These are phyloP conservation scores for Stenocarpella maydis DNA, from an alignment of 2,329 filamentous ascomycete genomes.

Conservation along the genomic window DNA sequence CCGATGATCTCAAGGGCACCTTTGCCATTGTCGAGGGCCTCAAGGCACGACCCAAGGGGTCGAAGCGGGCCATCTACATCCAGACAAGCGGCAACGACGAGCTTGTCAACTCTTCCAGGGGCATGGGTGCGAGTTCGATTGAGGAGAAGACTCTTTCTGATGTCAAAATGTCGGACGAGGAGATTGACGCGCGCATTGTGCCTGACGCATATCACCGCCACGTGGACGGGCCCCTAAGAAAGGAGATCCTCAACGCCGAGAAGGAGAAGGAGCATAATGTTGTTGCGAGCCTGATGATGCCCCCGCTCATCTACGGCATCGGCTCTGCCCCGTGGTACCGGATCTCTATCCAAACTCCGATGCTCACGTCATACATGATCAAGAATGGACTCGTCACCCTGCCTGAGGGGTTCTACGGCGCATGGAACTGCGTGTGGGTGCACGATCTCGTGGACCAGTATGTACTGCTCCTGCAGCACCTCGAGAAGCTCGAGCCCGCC, in stretches of 20 bases:
- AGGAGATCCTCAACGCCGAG: slow-evolving; percentile 29
- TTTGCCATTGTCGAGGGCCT: slow-evolving; percentile 33
- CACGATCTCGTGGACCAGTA: slow-evolving; percentile 35
- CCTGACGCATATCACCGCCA: slow-evolving; percentile 34
- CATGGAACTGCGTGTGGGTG: slow-evolving; percentile 35
- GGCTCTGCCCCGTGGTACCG: slow-evolving; percentile 31
- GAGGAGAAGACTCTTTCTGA: slow-evolving; percentile 34
- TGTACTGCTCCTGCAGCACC: slow-evolving; percentile 24
- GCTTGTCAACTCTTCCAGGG: slow-evolving; percentile 28
- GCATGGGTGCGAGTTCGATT: slow-evolving; percentile 1
- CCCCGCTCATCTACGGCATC: slow-evolving; percentile 33
- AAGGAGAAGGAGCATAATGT: slow-evolving; percentile 33
- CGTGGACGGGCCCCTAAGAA: slow-evolving; percentile 31
- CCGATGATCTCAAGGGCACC: slow-evolving; percentile 29
- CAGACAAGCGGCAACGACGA: slow-evolving; percentile 36
- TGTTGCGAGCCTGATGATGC: slow-evolving; percentile 35
- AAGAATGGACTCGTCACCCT: slow-evolving; percentile 30
- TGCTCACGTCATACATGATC: slow-evolving; percentile 33
- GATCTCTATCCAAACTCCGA: slow-evolving; percentile 35
- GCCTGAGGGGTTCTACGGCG: slow-evolving; percentile 22
- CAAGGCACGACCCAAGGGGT: slow-evolving; percentile 22
- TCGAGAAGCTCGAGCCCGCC: slow-evolving; percentile 32
- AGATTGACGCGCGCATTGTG: slow-evolving; percentile 27
- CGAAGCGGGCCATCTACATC: slow-evolving; percentile 35
- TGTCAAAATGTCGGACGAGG: slow-evolving; percentile 31